phyloP scores from a whole-genome alignment of 495 filamentous ascomycete species.

The Annulohypoxylon maeteangense region DNA sequence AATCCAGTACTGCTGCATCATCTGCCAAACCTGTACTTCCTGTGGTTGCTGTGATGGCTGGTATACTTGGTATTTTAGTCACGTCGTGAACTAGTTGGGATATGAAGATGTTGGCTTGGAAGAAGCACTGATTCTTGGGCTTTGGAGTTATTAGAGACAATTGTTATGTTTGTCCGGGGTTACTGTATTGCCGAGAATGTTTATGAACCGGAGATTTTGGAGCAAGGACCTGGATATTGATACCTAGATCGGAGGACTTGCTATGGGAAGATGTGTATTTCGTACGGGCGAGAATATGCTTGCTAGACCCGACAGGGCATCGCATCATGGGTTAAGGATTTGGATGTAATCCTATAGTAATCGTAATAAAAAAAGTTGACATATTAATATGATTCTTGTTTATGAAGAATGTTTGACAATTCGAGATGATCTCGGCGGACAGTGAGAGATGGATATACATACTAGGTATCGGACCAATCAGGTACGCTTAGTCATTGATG shows the following conservation, averaged over 20 bases:
- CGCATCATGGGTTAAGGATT: background rate
- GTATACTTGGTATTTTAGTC: constrained; percentile 41
- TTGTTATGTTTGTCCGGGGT: background rate
- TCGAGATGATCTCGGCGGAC: background rate
- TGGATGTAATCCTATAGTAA: constrained; percentile 10
- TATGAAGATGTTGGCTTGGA: background rate
- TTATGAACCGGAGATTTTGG: constrained; percentile 7
- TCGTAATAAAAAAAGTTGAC: background rate
- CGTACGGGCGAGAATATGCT: background rate
- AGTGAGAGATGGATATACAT: background rate
- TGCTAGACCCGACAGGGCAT: background rate
- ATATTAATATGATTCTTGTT: background rate
- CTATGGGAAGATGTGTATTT: background rate
- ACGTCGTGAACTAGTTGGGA: constrained; percentile 27
- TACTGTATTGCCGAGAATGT: background rate
- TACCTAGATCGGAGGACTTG: constrained; percentile 1
- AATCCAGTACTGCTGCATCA: constrained; percentile 35
- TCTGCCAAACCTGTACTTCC: constrained; percentile 33
- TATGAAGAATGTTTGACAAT: background rate
- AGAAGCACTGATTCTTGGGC: background rate
- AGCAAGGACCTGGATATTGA: constrained; percentile 9
- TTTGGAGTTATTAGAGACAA: background rate
- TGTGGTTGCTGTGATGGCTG: constrained; percentile 40
- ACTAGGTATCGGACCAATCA: background rate
- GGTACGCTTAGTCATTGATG: constrained; percentile 5